Conservation (phyloP, 179 eudicot species). For the Sideroxylon spinosum region DNA sequence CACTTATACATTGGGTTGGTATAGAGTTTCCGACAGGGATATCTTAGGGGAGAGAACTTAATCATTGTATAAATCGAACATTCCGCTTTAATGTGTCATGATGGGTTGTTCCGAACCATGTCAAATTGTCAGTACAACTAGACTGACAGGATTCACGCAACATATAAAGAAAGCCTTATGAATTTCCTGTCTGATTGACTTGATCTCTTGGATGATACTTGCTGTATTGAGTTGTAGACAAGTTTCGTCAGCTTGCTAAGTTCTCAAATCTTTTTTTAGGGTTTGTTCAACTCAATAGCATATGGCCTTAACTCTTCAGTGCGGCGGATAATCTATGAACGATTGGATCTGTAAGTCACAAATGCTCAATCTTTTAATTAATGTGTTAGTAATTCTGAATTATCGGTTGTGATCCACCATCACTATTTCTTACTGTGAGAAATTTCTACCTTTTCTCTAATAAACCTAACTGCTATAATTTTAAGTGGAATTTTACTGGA, state of each 20-base stretch:
- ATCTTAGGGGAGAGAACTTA: not conserved
- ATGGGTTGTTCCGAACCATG: not conserved
- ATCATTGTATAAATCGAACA: not conserved
- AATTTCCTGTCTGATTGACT: not conserved
- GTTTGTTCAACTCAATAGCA: slow-evolving; percentile 93
- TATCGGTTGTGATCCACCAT: not conserved
- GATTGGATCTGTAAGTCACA: slow-evolving; percentile 83
- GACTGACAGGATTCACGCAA: not conserved
- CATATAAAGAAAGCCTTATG: slow-evolving; percentile 7
- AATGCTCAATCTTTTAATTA: not conserved
- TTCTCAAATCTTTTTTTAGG: slow-evolving; percentile 37
- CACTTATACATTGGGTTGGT: not conserved
- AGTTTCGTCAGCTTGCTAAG: not conserved
- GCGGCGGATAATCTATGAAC: slow-evolving; percentile 67
- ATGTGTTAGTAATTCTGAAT: not conserved
- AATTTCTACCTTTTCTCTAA: not conserved
- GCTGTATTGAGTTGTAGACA: not conserved
- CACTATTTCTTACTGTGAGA: not conserved
- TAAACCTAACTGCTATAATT: too few species aligned
- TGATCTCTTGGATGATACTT: slow-evolving; percentile 1
- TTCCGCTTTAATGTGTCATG: not conserved
- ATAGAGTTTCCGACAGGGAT: not conserved
- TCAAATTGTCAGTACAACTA: not conserved
- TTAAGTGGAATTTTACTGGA: too few species aligned
- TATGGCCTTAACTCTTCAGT: slow-evolving; percentile 95